Percentiles rank a stretch among this genome's conserved stretches.
Evolutionary conservation across 306 rosid species (phyloP).

Genomic region (Lotus japonicus): DNA sequence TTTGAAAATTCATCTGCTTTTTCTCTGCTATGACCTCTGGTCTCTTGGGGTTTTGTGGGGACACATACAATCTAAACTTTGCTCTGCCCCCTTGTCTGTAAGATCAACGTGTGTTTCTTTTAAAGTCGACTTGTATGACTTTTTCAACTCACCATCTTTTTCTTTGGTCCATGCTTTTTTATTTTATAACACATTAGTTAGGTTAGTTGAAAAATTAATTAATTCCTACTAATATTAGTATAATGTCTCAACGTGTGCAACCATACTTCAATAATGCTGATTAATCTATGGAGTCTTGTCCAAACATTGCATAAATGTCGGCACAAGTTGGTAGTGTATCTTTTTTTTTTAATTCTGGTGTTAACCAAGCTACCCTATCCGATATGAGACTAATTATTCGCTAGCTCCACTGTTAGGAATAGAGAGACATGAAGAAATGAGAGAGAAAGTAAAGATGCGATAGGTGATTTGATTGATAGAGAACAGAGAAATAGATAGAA

Average conservation of each 20-base stretch:
- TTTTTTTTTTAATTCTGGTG: no score
- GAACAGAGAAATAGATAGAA: no score
- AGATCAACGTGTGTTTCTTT: neutral
- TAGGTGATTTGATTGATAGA: no score
- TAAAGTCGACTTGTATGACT: conserved; percentile 11
- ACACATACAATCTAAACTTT: conserved; percentile 7
- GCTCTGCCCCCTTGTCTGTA: neutral
- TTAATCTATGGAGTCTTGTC: neutral
- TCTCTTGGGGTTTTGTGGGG: conserved; percentile 6
- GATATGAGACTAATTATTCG: no score
- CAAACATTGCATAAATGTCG: neutral
- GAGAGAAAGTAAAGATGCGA: no score
- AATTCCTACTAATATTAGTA: neutral
- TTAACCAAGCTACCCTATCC: no score
- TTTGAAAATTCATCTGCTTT: neutral
- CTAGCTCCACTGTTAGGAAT: no score
- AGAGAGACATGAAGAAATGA: no score
- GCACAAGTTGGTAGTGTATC: conserved; percentile 13
- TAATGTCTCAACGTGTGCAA: neutral
- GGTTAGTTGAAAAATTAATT: conserved; percentile 22
- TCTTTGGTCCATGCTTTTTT: no score
- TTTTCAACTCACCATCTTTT: neutral
- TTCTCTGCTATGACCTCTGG: neutral
- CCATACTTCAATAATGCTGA: conserved; percentile 13
- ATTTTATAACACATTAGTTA: neutral